Conservation (phyloP, 768 basidiomycete species). For the Dendrothele bispora region DNA sequence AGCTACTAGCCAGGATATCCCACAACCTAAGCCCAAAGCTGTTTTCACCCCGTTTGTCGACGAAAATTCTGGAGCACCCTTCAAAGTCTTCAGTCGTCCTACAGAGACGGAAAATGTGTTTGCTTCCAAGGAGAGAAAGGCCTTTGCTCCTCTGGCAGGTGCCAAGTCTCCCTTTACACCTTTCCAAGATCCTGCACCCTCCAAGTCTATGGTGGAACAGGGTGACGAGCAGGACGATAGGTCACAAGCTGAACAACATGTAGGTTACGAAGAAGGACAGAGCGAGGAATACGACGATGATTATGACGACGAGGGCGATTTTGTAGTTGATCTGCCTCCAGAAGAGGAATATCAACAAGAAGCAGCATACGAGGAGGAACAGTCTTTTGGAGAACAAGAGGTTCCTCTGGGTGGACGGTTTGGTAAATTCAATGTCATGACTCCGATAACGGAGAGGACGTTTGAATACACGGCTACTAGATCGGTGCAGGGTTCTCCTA, state of each 20-base stretch:
- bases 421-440: conserved; percentile 90
- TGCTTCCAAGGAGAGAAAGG: conserved; percentile 39
- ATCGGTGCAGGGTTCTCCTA: conserved; percentile 37
- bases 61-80: conserved; percentile 47
- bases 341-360: conserved; percentile 17
- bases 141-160: conserved; percentile 41
- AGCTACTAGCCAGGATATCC: conserved; percentile 44
- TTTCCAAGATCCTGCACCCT: conserved; percentile 22
- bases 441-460: conserved; percentile 95
- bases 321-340: conserved; percentile 26
- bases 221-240: conserved; percentile 29
- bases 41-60: conserved; percentile 41
- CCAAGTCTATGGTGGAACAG: conserved; percentile 9
- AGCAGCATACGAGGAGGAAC: conserved; percentile 37
- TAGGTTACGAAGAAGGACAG: conserved; percentile 31
- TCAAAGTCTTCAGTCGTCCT: conserved; percentile 74
- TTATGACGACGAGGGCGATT: conserved; percentile 25
- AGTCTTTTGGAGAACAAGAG: conserved; percentile 42
- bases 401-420: conserved; percentile 73
- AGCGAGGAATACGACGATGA: conserved; percentile 20
- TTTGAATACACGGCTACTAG: conserved; percentile 76
- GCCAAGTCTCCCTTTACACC: conserved; percentile 39
- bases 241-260: conserved; percentile 29
- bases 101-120: conserved; percentile 44
- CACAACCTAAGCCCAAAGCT: conserved; percentile 38